Base-by-base conservation (phyloP, 257 asterid species). In the Nicotiana undulata region DNA sequence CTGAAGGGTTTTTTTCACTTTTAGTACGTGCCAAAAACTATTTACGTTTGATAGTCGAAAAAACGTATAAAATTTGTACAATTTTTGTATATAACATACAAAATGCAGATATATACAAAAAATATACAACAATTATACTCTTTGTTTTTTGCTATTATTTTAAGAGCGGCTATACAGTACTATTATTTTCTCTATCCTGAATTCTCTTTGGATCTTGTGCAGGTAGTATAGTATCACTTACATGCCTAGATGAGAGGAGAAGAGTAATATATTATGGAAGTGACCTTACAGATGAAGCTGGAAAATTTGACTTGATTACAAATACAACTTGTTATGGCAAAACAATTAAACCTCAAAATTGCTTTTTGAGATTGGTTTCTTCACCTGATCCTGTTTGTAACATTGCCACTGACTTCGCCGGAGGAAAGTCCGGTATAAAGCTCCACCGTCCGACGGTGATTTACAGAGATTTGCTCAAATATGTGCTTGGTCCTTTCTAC, bases 301-400 rank as follows among this genome's bases (percentile, higher is more conserved):
- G 98, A 4, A 72, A 83, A 10, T 92, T 90, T 40, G 97, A 92
- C 64, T 66, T 95, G 22, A 20, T 83, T 1, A 83, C 93, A 8
- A 86, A 89, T 18, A 88, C 82, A 53, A 83, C 52, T 32, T 74
- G 80, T 17, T 65, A 89, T 18, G 92, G 95, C 3, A 95, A 95
- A 52, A 63, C 76, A 76, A 29, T 92, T 24, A 83, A 88, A 1
- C 92, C 95, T 8, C 70, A 92, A 0, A 89, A 84, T 28, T 95
- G 98, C 85, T 89, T 80, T 85, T n/a, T 90, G 79, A 89, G 98
- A 89, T 79, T 95, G 49, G 94, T 95, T 9, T 89, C 95, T 18
- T 95, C 98, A 32, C 95, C 97, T 5, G 97, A 95, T 72, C 95
- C 95, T 0, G 90, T 93, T 7, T 93, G 98, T 88, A 93, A 90